These are phyloP conservation scores for Arabidopsis arenosa DNA, from an alignment of 345 rosid species.

Conservation along the genomic window DNA sequence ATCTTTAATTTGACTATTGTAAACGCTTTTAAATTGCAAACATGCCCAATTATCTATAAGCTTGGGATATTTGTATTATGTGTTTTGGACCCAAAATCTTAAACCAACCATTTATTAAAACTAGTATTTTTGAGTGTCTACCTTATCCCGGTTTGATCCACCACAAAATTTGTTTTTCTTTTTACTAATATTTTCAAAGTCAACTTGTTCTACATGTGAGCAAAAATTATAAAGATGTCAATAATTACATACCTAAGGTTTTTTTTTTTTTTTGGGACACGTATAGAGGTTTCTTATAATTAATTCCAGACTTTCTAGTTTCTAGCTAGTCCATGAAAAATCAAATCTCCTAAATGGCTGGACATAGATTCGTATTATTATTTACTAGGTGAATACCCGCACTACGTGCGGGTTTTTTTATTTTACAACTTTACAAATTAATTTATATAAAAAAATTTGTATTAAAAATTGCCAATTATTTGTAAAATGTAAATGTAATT, in stretches of 20 bases:
- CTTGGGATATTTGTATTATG: no score
- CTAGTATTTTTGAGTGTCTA: background rate
- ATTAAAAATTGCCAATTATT: no score
- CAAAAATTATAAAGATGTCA: slow-evolving; percentile 1
- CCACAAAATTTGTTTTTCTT: background rate
- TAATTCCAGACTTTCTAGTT: no score
- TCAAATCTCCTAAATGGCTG: background rate
- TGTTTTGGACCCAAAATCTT: no score
- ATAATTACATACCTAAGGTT: background rate
- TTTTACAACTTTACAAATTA: no score
- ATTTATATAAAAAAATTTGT: no score
- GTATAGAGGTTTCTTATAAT: background rate
- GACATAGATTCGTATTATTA: background rate
- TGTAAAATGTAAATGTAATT: no score
- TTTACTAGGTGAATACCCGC: no score
- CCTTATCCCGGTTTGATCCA: background rate
- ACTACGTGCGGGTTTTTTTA: no score
- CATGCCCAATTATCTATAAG: no score
- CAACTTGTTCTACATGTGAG: background rate
- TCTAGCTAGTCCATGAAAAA: background rate
- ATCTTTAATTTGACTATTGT: no score
- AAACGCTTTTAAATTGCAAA: no score
- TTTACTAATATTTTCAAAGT: background rate
- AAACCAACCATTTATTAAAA: background rate
- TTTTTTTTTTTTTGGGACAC: background rate